Conservation (phyloP, 257 asterid species). For the Solanum verrucosum region DNA sequence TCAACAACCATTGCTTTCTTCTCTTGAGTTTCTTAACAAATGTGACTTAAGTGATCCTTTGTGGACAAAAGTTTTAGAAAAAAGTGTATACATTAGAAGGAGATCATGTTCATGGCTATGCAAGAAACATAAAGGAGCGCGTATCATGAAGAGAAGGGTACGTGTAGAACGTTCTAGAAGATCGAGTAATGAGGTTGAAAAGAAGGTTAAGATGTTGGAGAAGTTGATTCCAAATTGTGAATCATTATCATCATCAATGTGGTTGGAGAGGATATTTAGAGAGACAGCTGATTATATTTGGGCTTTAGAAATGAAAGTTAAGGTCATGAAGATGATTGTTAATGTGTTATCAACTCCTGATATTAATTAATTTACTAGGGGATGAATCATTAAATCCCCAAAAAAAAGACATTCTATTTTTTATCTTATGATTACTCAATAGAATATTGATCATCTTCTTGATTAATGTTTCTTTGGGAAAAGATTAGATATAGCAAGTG, state of each 20-base stretch:
- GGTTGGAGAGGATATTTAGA: constrained; percentile 33
- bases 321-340: constrained; percentile 48
- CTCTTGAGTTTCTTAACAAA: neutral
- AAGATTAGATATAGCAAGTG: neutral
- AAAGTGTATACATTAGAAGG: neutral
- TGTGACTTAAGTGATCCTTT: constrained; percentile 7
- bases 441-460: neutral
- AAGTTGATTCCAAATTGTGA: constrained; percentile 46
- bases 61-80: constrained; percentile 4
- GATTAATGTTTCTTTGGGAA: neutral
- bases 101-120: neutral
- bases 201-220: constrained; percentile 41
- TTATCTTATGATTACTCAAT: neutral
- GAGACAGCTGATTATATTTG: constrained; percentile 55
- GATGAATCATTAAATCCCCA: neutral
- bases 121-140: neutral
- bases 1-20: constrained; percentile 12
- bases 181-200: constrained; percentile 11
- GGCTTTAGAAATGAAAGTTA: constrained; percentile 43
- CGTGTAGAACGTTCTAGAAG: constrained; percentile 15
- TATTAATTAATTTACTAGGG: neutral
- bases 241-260: constrained; percentile 27
- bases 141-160: constrained; percentile 22
- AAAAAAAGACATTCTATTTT: neutral
- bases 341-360: constrained; percentile 16